Percentiles rank a stretch among this genome's conserved stretches.
These are phyloP conservation scores for Silene latifolia DNA, from an alignment of 148 eudicot species.

Conservation along the genomic window DNA sequence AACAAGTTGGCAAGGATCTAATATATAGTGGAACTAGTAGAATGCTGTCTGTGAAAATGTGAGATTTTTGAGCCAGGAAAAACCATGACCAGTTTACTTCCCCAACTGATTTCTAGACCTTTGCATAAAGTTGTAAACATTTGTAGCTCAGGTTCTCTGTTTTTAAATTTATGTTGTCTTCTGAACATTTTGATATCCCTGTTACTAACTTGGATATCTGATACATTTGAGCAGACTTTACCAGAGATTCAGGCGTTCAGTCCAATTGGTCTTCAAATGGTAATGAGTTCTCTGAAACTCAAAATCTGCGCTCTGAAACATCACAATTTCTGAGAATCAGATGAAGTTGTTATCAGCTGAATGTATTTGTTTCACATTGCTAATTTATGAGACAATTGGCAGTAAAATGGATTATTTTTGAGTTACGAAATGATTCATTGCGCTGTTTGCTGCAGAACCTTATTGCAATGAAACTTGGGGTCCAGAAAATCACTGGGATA, in stretches of 20 bases:
- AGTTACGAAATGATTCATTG: conserved; percentile 8
- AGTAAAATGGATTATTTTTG: background rate
- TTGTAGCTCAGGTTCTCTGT: background rate
- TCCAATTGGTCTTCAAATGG: conserved; percentile 68
- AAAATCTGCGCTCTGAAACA: background rate
- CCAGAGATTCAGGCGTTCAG: conserved; percentile 56
- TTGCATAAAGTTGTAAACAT: conserved; percentile 7
- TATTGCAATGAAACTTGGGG: conserved; percentile 79
- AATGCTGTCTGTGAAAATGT: background rate
- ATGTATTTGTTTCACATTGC: background rate
- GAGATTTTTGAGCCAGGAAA: background rate
- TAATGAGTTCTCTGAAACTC: conserved; percentile 25
- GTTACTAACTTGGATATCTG: conserved; percentile 25
- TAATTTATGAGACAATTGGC: background rate
- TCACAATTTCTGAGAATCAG: background rate
- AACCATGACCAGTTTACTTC: background rate
- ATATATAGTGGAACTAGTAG: background rate
- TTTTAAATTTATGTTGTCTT: background rate
- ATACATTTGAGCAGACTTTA: conserved; percentile 48
- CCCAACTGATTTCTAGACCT: background rate
- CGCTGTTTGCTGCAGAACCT: conserved; percentile 58
- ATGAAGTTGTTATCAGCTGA: background rate
- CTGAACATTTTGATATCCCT: background rate
- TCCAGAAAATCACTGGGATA: conserved; percentile 92
- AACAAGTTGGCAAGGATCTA: background rate